Base-by-base conservation (phyloP, 2,329 filamentous ascomycete genomes). In the Teratosphaeria zuluensis region DNA sequence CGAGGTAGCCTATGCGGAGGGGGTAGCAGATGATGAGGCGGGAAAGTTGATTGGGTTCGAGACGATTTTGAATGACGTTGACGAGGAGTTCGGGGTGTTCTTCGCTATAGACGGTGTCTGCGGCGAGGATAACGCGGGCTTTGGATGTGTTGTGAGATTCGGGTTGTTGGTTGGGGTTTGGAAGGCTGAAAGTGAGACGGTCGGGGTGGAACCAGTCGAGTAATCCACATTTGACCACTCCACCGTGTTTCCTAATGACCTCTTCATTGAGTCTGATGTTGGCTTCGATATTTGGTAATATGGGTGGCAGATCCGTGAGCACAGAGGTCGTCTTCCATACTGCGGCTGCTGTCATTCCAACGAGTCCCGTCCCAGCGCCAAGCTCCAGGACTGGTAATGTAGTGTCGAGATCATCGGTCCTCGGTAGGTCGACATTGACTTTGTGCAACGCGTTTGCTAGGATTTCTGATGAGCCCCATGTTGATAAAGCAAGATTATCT, bases 21-120 rank as follows among this genome's bases (percentile, higher is more conserved):
- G 75, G 67, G 60, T 75, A 76, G 46, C 71, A 72, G 33, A 77
- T 68, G 14, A 77, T 63, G 4, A 74, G 65, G 52, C 74, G 62
- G 19, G 74, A 65, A 3, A 65, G 61, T 14, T 61, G 52, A 14
- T 65, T 62, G 5, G 56, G 61, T 9, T 66, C 61, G 11, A 78
- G 65, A 73, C 76, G 76, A 4, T 63, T 62, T 21, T 66, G 54
- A n/a, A 76, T 69, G 1, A 72, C 70, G 19, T 66, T 63, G 3
- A 68, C 64, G 3, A 77, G 64, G 46, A 77, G 61, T 46, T 69
- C 66, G 2, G 75, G 75, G 56, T 77, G 75, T 19, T 75, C 73
- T 31, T 74, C 72, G 6, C 67, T 70, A 62, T 77, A 77, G 12
- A 76, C 66, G 1, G 73, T 75, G 58, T 77, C 75, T 5, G 75